Conservation (phyloP, 2,329 filamentous ascomycete genomes). For the Neonectria faginata region DNA sequence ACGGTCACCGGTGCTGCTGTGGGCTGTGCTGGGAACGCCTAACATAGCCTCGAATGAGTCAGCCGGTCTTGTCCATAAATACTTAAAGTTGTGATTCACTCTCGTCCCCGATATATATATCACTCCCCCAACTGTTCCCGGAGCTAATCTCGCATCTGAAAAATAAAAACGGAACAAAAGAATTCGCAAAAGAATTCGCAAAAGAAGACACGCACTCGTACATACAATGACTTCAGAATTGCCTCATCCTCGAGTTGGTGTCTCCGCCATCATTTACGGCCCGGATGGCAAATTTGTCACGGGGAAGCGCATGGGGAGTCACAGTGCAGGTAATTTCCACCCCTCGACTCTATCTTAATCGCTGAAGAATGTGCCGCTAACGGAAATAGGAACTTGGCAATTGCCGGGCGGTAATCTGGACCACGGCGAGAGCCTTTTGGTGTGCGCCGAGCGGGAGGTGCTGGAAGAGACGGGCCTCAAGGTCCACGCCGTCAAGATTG, state of each 20-base stretch:
- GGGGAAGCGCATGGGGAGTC: constrained; percentile 61
- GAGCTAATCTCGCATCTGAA: too few relatives aligned
- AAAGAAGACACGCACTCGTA: not conserved
- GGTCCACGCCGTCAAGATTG: constrained; percentile 63
- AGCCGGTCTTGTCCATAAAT: not conserved
- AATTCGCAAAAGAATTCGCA: too few relatives aligned
- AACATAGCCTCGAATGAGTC: constrained; percentile 3
- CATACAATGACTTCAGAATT: constrained; percentile 30
- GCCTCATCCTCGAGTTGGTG: constrained; percentile 58
- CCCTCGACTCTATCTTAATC: not conserved
- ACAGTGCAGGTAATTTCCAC: constrained; percentile 58
- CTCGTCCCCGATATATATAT: not conserved
- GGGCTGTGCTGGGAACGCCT: not conserved
- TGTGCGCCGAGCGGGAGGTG: constrained; percentile 74
- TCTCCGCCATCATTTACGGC: constrained; percentile 60
- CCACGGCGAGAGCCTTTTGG: constrained; percentile 70
- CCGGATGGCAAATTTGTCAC: constrained; percentile 58
- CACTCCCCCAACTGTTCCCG: not conserved
- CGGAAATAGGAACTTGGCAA: constrained; percentile 66
- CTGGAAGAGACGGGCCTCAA: constrained; percentile 77
- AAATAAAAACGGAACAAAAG: too few relatives aligned
- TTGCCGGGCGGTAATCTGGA: constrained; percentile 84
- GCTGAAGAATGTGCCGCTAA: not conserved
- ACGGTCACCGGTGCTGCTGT: not conserved
- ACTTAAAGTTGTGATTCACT: not conserved